Evolutionary conservation across 805 yeast species (phyloP).

Genomic region (Myxozyma sirexii): DNA sequence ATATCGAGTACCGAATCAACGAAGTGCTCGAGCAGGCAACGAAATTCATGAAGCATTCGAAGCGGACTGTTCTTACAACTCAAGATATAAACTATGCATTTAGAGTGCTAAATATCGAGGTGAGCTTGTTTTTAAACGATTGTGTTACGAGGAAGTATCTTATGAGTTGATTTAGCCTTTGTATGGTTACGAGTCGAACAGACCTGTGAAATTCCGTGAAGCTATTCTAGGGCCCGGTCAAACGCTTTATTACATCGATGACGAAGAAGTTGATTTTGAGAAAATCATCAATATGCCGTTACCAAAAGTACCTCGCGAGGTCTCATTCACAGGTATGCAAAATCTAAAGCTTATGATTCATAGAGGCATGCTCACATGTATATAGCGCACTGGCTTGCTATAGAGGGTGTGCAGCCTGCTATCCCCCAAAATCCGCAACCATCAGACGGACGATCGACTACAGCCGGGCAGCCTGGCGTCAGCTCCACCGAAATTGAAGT

Average conservation of each 20-base stretch:
- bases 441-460: constrained; percentile 20
- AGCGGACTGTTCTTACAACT: constrained; percentile 77
- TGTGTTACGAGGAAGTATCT: background rate
- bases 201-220: constrained; percentile 78
- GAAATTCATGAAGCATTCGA: constrained; percentile 93
- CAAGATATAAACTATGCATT: constrained; percentile 81
- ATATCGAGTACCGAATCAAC: constrained; percentile 95
- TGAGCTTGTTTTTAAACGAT: constrained; percentile 46
- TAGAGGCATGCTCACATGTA: background rate
- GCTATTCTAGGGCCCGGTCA: constrained; percentile 91
- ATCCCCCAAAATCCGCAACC: constrained; percentile 88
- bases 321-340: constrained; percentile 84
- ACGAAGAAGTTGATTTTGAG: constrained; percentile 92
- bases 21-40: constrained; percentile 94
- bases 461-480: constrained; percentile 40
- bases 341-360: background rate
- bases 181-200: constrained; percentile 48
- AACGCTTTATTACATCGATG: constrained; percentile 85
- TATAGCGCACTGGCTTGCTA: constrained; percentile 75
- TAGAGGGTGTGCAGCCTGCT: constrained; percentile 97
- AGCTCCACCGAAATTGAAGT: constrained; percentile 59
- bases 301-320: constrained; percentile 91
- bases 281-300: constrained; percentile 88
- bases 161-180: constrained; percentile 41
- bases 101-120: constrained; percentile 86